phyloP scores from a whole-genome alignment of 768 basidiomycete genomes.

The Sporobolomyces roseus region DNA sequence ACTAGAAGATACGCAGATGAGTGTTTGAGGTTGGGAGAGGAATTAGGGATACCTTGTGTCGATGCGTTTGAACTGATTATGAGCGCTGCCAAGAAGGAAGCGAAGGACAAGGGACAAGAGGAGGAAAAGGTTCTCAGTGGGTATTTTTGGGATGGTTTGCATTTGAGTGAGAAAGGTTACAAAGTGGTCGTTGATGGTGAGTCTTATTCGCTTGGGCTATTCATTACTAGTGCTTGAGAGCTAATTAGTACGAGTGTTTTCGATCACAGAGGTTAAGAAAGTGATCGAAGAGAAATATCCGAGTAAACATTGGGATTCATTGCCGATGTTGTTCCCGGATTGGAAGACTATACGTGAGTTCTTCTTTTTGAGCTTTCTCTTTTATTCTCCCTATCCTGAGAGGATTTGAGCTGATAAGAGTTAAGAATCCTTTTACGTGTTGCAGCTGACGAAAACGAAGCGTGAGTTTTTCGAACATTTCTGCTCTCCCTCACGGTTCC shows the following conservation, averaged over 20 bases:
- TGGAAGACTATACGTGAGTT: constrained; percentile 27
- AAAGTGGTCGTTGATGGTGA: constrained; percentile 17
- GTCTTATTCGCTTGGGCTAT: not conserved
- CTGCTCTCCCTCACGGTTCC: too few relatives aligned
- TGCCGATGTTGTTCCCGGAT: constrained; percentile 29
- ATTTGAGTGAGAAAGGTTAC: constrained; percentile 24
- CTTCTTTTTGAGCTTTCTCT: not conserved
- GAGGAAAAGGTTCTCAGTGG: not conserved
- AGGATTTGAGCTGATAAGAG: too few relatives aligned
- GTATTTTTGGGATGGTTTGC: constrained; percentile 36
- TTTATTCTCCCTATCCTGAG: too few relatives aligned
- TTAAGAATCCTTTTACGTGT: not conserved
- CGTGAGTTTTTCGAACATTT: too few relatives aligned
- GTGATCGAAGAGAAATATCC: constrained; percentile 22
- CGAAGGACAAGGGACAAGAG: constrained; percentile 5
- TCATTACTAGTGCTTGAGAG: not conserved
- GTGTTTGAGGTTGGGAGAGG: constrained; percentile 10
- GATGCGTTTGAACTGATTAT: constrained; percentile 19
- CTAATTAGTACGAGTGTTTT: not conserved
- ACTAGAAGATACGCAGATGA: constrained; percentile 30
- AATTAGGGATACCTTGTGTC: constrained; percentile 9
- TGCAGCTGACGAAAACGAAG: not conserved
- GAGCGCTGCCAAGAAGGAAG: not conserved
- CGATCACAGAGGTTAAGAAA: constrained; percentile 11
- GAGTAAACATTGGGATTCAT: constrained; percentile 23